Conservation (phyloP, 2,329 filamentous ascomycete genomes). For the Chaetothyriales sp. region DNA sequence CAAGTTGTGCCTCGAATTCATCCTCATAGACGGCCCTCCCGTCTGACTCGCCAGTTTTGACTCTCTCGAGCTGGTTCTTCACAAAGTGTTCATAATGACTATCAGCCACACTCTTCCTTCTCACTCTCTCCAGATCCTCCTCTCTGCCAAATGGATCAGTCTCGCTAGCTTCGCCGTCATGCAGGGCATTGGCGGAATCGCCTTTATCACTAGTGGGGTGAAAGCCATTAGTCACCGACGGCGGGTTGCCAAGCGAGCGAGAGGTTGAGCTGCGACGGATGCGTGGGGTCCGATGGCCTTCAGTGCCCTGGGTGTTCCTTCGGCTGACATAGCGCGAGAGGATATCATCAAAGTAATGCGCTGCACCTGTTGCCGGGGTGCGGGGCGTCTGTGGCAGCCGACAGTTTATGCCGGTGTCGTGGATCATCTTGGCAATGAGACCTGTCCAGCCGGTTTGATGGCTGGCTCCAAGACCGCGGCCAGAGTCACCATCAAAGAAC, state of each 20-base stretch:
- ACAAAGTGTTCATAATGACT: constrained; percentile 69
- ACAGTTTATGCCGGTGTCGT: constrained; percentile 85
- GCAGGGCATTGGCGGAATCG: constrained; percentile 29
- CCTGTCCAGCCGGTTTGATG: constrained; percentile 97
- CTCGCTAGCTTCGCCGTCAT: constrained; percentile 3
- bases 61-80: constrained; percentile 59
- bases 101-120: constrained; percentile 39
- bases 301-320: constrained; percentile 15
- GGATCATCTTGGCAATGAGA: constrained; percentile 88
- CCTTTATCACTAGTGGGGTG: constrained; percentile 21
- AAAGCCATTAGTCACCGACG: constrained; percentile 10
- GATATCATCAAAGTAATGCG: constrained; percentile 91
- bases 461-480: constrained; percentile 74
- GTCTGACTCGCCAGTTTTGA: constrained; percentile 40
- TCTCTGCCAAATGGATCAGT: constrained; percentile 14
- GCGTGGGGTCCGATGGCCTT: constrained; percentile 23
- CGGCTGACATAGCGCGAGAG: constrained; percentile 43
- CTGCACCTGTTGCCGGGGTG: constrained; percentile 66
- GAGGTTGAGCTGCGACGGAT: constrained; percentile 39
- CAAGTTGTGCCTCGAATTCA: constrained; percentile 46
- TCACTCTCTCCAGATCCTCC: constrained; percentile 20
- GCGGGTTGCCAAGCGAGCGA: constrained; percentile 63
- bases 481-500: constrained; percentile 88
- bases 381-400: constrained; percentile 85
- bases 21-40: constrained; percentile 36